Base-by-base conservation (phyloP, 495 filamentous ascomycete genomes). In the Chaetomium fimeti region DNA sequence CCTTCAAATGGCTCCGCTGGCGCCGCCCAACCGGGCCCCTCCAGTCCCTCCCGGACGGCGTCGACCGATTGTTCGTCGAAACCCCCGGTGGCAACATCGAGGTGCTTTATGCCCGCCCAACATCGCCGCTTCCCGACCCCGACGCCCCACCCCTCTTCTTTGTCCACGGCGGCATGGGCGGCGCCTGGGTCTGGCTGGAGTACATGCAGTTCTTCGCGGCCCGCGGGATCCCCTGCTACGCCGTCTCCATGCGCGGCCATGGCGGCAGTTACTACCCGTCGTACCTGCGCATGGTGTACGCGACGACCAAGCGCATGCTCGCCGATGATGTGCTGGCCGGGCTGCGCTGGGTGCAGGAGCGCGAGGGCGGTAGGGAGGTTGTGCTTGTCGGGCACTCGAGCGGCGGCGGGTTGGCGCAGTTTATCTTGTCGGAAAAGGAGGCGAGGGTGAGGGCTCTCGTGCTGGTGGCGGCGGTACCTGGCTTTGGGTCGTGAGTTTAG, bases 201-300 rank as follows among this genome's bases (percentile, higher is more conserved):
- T 84, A 79, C 61, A 70, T 85, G 56, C 64, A 66, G 0, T 81
- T 68, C 62, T 77, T 83, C 52, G 68, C 78, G 0, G 56, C 60
- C 25, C 69, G 66, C 18, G 74, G 75, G 28, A 73, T 77, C 63
- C 71, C 76, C 1, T 80, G 78, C 68, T 83, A 83, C 61, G 79
- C 81, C 16, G 42, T 84, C n/a, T 81, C 77, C 1, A 65, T 78
- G 51, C 73, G 81, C 12, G 82, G 81, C 4, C 83, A 84, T 67
- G 83, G 82, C 16, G 71, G 66, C 45, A 82, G 79, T 66, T 80
- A 79, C 75, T 68, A 77, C 49, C 82, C 79, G 0, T 68, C 70
- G 2, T 80, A 73, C 60, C 57, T 75, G 25, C 59, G 71, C n/a
- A 74, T 77, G 74, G 69, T 76, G 20, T 78, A 72, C 45, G 62